Evolutionary conservation across 2,329 filamentous ascomycete genomes (phyloP), one percentile per base, ranked within the genome.

Genomic region (Arthrobotrys entomopaga): DNA sequence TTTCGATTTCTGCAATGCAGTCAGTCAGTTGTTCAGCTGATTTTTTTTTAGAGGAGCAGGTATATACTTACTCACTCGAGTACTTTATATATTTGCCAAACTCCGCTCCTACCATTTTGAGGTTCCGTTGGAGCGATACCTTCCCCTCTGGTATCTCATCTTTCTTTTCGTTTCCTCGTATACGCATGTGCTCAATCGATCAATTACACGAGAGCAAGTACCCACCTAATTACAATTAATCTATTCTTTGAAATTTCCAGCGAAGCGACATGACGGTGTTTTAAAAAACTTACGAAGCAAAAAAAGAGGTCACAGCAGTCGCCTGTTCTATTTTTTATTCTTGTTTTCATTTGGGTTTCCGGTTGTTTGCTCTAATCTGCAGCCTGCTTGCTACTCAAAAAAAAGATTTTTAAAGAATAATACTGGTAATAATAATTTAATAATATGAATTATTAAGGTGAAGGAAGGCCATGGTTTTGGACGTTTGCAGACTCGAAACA

Each of bases 101-200:
- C 29, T 73, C 69, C 69, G 69, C 69, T 65, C 69, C 69, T 73
- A 58, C 69, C 57, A 57, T 19, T 73, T 73, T 49, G 48, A 65
- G 67, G 49, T 56, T 65, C 46, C 20, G 42, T 43, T 43, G n/a
- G 16, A 34, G 13, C n/a, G 42, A 19, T 43, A 57, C 53, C 53
- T 57, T 43, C 53, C 53, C 26, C 34, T 20, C n/a, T 38, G 43
- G 26, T 34, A 10, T 46, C 26, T 11, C 24, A 3, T 11, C 34
- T 20, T 57, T 19, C 16, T 10, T 57, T 26, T 40, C 53, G 6
- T 57, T 57, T 57, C 15, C 20, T n/a, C 42, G 13, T 38, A 19
- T 43, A 46, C 26, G 29, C 16, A 16, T 65, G 5, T 34, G 29
- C 29, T 34, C 29, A 10, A 34, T 34, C 10, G 29, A 5, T 34